Evolutionary conservation across 768 basidiomycete genomes (phyloP).

Genomic region (Naganishia randhawae): DNA sequence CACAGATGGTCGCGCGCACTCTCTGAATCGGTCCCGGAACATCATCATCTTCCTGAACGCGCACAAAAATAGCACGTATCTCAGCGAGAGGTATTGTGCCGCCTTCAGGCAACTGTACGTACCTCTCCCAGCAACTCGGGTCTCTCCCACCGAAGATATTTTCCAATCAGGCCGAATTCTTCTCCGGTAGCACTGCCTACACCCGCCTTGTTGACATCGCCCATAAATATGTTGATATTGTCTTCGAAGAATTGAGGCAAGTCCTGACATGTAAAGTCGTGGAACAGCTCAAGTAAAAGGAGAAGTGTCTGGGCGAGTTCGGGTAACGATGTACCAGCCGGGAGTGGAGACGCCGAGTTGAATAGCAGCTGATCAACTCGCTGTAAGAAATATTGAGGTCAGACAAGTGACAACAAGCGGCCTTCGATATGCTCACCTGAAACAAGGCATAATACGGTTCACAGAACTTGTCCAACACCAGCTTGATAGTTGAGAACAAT

Average conservation of each 20-base stretch:
- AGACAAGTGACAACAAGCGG: slow-evolving; percentile 56
- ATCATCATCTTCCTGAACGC: slow-evolving; percentile 61
- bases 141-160: slow-evolving; percentile 76
- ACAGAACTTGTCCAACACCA: slow-evolving; percentile 79
- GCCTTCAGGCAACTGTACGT: slow-evolving; percentile 16
- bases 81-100: background rate
- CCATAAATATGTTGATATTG: slow-evolving; percentile 75
- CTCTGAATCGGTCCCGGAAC: slow-evolving; percentile 81
- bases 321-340: slow-evolving; percentile 48
- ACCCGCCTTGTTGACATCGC: slow-evolving; percentile 34
- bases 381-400: slow-evolving; percentile 29
- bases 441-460: slow-evolving; percentile 79
- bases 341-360: slow-evolving; percentile 43
- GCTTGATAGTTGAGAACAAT: slow-evolving; percentile 85
- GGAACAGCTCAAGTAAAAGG: slow-evolving; percentile 78
- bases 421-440: slow-evolving; percentile 58
- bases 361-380: slow-evolving; percentile 53
- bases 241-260: slow-evolving; percentile 93
- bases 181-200: slow-evolving; percentile 53
- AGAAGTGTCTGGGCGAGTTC: slow-evolving; percentile 69
- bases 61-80: background rate
- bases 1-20: slow-evolving; percentile 82
- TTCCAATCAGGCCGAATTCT: slow-evolving; percentile 62
- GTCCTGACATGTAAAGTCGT: slow-evolving; percentile 92
- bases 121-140: slow-evolving; percentile 67